A percentile compares a stretch with the other conserved stretches of the same genome.
Conservation (phyloP, 352 stramenopile species). For the Phytophthora melonis region DNA sequence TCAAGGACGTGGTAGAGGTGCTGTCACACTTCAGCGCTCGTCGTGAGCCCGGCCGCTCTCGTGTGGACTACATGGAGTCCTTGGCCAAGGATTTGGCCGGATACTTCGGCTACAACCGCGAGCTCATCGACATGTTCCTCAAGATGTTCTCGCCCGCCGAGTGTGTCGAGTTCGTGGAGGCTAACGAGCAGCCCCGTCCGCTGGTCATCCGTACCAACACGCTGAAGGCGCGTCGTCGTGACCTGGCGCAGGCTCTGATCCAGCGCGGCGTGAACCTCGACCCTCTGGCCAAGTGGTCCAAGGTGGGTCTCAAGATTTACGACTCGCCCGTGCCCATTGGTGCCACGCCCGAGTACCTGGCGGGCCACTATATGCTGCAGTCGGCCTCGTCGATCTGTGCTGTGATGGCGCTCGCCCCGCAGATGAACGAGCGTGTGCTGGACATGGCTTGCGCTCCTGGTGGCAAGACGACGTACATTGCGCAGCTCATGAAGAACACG, state of each 20-base stretch:
- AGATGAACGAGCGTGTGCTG: conserved; percentile 97
- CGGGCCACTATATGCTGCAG: conserved; percentile 99
- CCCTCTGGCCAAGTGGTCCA: conserved; percentile 98
- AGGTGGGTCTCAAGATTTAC: conserved; percentile 99
- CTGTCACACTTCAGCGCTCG: conserved; percentile 96
- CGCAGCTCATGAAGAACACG: conserved; percentile 99
- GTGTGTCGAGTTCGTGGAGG: conserved; percentile 99
- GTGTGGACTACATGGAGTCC: conserved; percentile 96
- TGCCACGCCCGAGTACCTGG: conserved; percentile 99
- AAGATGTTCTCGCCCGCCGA: conserved; percentile 98
- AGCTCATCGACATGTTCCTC: conserved; percentile 98
- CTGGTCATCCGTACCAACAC: conserved; percentile 99
- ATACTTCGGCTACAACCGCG: conserved; percentile 98
- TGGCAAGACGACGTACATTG: conserved; percentile 99
- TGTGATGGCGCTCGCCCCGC: conserved; percentile 97
- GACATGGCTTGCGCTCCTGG: conserved; percentile 99
- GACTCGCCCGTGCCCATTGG: conserved; percentile 98
- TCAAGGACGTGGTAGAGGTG: conserved; percentile 94
- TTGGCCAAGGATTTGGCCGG: conserved; percentile 94
- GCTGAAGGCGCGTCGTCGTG: conserved; percentile 98
- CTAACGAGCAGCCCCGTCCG: conserved; percentile 97
- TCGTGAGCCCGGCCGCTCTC: conserved; percentile 91
- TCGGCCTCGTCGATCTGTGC: conserved; percentile 98
- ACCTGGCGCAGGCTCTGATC: conserved; percentile 98
- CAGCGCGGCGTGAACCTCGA: conserved; percentile 99